Evolutionary conservation across 129 eudicot genomes (phyloP).

Genomic region (Arctium minus): DNA sequence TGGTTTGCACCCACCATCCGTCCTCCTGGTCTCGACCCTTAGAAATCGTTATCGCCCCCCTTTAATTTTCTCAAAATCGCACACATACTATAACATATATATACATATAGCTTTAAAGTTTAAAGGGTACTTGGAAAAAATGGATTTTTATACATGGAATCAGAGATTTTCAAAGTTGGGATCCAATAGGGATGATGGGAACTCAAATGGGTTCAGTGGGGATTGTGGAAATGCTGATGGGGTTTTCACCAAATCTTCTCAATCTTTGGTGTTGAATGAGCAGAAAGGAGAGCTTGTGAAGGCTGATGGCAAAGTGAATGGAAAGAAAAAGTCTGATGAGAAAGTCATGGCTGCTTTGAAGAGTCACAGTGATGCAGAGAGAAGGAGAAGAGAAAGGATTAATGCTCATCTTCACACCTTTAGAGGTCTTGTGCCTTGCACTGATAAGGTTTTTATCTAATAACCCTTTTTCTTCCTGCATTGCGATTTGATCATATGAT

Average conservation of each 20-base stretch:
- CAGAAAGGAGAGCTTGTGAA: conserved; percentile 55
- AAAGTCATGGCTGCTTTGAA: conserved; percentile 73
- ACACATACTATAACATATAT: conserved; percentile 4
- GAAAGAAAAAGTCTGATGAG: conserved; percentile 48
- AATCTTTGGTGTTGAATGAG: conserved; percentile 53
- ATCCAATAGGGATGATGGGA: conserved; percentile 22
- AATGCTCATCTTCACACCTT: conserved; percentile 76
- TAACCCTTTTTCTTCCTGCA: neutral
- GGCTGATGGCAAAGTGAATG: conserved; percentile 25
- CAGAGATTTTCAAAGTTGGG: conserved; percentile 25
- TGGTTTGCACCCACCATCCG: conserved; percentile 89
- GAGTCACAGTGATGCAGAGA: conserved; percentile 95
- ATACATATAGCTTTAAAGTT: conserved; percentile 14
- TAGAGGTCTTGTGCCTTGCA: conserved; percentile 67
- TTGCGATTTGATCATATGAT: conserved; percentile 9
- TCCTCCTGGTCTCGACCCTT: conserved; percentile 83
- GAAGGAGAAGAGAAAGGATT: conserved; percentile 91
- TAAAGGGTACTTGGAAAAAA: conserved; percentile 28
- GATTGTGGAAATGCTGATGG: conserved; percentile 34
- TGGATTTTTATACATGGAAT: conserved; percentile 39
- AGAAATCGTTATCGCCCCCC: conserved; percentile 2
- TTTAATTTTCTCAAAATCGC: conserved; percentile 11
- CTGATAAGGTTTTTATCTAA: conserved; percentile 54
- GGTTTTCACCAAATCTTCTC: conserved; percentile 16
- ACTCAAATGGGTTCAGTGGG: conserved; percentile 24